phyloP scores from a whole-genome alignment of 495 filamentous ascomycete genomes.

The Massariosphaeria phaeospora region DNA sequence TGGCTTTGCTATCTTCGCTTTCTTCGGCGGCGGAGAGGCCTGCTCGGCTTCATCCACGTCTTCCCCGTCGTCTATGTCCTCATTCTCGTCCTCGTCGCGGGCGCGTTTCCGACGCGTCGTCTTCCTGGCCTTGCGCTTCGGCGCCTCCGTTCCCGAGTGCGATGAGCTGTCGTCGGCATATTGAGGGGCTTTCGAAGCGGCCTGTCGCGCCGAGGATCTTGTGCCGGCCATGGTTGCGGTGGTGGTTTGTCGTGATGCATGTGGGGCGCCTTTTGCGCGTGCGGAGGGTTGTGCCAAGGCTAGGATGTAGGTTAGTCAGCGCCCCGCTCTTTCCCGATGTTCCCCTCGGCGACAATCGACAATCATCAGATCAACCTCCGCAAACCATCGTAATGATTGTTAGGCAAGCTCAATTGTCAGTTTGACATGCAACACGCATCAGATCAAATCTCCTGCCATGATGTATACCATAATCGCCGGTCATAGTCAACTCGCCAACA shows the following conservation, averaged over 20 bases:
- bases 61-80: not conserved
- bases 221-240: slow-evolving; percentile 17
- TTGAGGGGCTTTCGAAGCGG: slow-evolving; percentile 12
- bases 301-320: not conserved
- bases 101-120: slow-evolving; percentile 18
- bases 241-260: not conserved
- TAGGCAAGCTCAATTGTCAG: too few species aligned
- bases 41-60: not conserved
- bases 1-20: not conserved
- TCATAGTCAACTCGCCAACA: too few species aligned
- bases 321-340: too few species aligned
- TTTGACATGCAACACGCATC: too few species aligned
- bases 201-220: slow-evolving; percentile 19
- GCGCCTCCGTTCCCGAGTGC: not conserved
- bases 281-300: not conserved
- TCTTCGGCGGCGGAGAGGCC: not conserved
- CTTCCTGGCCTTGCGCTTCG: slow-evolving; percentile 20
- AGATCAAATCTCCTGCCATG: too few species aligned
- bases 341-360: too few species aligned
- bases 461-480: too few species aligned
- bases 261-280: too few species aligned
- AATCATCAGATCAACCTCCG: too few species aligned
- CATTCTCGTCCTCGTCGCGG: slow-evolving; percentile 7
- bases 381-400: too few species aligned
- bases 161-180: slow-evolving; percentile 9